Percentiles rank a stretch among this genome's conserved stretches.
Evolutionary conservation across 495 filamentous ascomycete genomes (phyloP).

Genomic region (Annulohypoxylon nitens): DNA sequence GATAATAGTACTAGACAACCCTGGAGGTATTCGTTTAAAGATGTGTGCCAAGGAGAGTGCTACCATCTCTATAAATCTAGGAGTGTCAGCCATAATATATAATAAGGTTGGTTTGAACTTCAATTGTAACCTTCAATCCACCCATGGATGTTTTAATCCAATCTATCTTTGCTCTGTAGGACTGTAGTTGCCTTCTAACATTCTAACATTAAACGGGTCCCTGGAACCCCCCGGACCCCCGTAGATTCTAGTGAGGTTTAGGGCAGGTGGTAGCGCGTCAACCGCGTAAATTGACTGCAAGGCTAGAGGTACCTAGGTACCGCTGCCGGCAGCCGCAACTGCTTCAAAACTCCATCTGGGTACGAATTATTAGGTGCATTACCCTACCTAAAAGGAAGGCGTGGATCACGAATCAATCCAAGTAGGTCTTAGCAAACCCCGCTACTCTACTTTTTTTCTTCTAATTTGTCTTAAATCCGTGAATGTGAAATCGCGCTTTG

Average conservation of each 20-base stretch:
- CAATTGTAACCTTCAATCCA: too few relatives aligned
- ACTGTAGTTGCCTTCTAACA: neutral
- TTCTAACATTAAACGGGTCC: neutral
- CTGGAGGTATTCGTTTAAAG: too few relatives aligned
- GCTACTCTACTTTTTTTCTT: constrained; percentile 11
- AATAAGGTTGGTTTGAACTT: too few relatives aligned
- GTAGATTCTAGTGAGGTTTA: constrained; percentile 9
- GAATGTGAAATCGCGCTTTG: constrained; percentile 22
- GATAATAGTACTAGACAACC: too few relatives aligned
- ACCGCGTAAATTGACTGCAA: constrained; percentile 40
- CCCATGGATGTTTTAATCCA: too few relatives aligned
- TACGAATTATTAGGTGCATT: constrained; percentile 24
- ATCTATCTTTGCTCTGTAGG: too few relatives aligned
- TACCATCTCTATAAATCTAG: too few relatives aligned
- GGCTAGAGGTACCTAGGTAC: constrained; percentile 21
- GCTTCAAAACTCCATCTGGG: constrained; percentile 15
- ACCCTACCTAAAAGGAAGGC: constrained; percentile 17
- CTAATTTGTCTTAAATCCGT: neutral
- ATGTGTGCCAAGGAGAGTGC: too few relatives aligned
- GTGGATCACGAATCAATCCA: constrained; percentile 29
- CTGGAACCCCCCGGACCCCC: neutral
- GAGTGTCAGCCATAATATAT: too few relatives aligned
- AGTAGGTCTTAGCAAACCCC: constrained; percentile 16
- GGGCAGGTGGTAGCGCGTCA: constrained; percentile 34
- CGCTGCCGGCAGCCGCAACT: constrained; percentile 23